phyloP scores from a whole-genome alignment of 2,329 filamentous ascomycete genomes.

The Penicillium occitanis region DNA sequence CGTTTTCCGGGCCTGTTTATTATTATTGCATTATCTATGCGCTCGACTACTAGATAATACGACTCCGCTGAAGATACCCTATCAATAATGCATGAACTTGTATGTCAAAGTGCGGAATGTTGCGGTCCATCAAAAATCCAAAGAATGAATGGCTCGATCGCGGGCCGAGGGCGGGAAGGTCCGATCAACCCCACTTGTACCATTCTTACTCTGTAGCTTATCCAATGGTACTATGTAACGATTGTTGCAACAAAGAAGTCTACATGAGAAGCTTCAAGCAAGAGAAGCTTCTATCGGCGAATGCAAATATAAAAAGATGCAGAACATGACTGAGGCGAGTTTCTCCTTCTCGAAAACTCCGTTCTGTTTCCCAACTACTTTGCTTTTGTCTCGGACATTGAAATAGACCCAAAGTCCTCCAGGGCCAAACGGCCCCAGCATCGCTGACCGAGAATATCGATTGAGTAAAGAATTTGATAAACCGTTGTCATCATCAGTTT shows the following conservation, averaged over 20 bases:
- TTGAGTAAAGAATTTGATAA: not conserved
- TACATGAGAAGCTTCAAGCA: not conserved
- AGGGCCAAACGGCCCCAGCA: not conserved
- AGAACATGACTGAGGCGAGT: not conserved
- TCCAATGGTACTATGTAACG: not conserved
- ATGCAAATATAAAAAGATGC: not conserved
- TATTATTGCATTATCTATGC: not conserved
- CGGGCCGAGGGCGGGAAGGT: constrained; percentile 21
- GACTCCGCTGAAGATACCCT: not conserved
- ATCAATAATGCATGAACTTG: not conserved
- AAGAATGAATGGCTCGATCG: constrained; percentile 14
- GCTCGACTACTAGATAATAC: too few species aligned
- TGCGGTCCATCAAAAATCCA: not conserved
- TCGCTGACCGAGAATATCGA: not conserved
- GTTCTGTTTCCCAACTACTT: not conserved
- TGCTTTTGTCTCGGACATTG: not conserved
- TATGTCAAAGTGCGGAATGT: not conserved
- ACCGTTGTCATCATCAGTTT: not conserved
- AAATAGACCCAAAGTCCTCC: not conserved
- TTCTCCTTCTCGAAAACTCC: not conserved
- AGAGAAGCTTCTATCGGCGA: not conserved
- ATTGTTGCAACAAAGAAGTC: not conserved
- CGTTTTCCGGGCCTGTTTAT: not conserved
- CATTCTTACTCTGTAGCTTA: not conserved
- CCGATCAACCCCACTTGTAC: constrained; percentile 9